phyloP scores from a whole-genome alignment of 768 basidiomycete genomes.

The Chalciporus chontae region DNA sequence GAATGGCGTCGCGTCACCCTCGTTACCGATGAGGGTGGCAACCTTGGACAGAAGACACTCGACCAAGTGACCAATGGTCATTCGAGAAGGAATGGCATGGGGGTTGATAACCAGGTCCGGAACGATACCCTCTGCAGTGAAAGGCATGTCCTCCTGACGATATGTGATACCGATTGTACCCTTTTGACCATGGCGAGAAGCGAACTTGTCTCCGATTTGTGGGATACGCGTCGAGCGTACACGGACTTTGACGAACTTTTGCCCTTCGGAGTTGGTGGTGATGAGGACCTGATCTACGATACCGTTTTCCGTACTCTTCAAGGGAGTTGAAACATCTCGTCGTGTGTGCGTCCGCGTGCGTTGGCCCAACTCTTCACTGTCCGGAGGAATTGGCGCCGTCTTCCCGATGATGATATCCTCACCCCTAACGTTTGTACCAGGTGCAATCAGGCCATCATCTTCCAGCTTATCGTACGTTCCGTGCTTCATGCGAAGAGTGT shows the following conservation, averaged over 20 bases:
- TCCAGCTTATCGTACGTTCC: conserved; percentile 99
- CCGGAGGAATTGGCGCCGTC: conserved; percentile 94
- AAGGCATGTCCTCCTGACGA: conserved; percentile 99
- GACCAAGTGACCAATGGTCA: conserved; percentile 99
- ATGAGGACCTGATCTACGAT: conserved; percentile 97
- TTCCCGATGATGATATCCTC: conserved; percentile 99
- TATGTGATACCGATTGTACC: conserved; percentile 99
- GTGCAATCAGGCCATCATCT: conserved; percentile 92
- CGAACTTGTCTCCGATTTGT: conserved; percentile 99
- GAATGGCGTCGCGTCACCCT: conserved; percentile 98
- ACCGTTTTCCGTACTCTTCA: conserved; percentile 97
- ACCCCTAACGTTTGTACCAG: conserved; percentile 90
- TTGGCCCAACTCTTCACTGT: conserved; percentile 96
- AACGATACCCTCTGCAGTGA: conserved; percentile 93
- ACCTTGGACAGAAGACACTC: conserved; percentile 97
- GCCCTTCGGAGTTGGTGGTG: conserved; percentile 92
- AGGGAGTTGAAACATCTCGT: conserved; percentile 93
- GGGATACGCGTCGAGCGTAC: conserved; percentile 95
- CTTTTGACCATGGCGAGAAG: conserved; percentile 99
- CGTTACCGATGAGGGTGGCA: conserved; percentile 92
- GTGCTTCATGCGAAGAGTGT: conserved; percentile 94
- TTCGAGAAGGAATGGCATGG: conserved; percentile 99
- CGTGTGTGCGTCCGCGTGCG: conserved; percentile 90
- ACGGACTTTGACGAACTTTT: conserved; percentile 98
- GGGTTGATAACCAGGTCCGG: conserved; percentile 99